Evolutionary conservation across 2,329 filamentous ascomycete species (phyloP).

Genomic region (Cytospora piceicola): DNA sequence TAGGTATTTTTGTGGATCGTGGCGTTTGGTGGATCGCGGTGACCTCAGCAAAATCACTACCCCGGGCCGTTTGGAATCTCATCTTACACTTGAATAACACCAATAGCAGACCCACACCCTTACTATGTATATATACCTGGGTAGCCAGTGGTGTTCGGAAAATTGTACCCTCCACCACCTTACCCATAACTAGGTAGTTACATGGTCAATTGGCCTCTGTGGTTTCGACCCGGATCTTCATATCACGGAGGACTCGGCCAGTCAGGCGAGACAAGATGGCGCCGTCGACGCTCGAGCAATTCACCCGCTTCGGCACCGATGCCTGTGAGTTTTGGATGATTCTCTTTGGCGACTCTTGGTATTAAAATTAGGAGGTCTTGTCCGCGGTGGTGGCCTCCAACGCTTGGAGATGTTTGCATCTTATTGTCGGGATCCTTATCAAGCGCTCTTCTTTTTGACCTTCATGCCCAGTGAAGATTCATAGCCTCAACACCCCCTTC

Average conservation of each 20-base stretch:
- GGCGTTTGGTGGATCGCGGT: neutral
- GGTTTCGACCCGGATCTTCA: neutral
- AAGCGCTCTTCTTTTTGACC: neutral
- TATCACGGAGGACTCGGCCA: neutral
- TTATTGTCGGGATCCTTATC: neutral
- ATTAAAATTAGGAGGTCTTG: neutral
- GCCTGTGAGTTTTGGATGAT: conserved; percentile 32
- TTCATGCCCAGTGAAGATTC: neutral
- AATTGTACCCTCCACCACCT: neutral
- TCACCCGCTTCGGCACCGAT: conserved; percentile 43
- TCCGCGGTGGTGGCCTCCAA: too few species aligned
- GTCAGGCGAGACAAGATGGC: neutral
- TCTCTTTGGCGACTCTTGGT: neutral
- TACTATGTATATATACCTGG: too few species aligned
- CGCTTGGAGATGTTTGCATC: neutral
- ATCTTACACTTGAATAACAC: too few species aligned
- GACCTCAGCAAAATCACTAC: neutral
- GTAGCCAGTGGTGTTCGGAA: too few species aligned
- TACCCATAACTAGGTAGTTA: neutral
- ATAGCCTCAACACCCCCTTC: neutral
- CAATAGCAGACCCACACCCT: too few species aligned
- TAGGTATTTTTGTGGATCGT: neutral
- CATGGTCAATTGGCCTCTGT: neutral
- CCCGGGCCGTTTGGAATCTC: too few species aligned
- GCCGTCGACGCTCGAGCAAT: conserved; percentile 40